These are phyloP conservation scores for Nematodospora anomalae DNA, from an alignment of 1,139 yeast genomes.

Conservation along the genomic window DNA sequence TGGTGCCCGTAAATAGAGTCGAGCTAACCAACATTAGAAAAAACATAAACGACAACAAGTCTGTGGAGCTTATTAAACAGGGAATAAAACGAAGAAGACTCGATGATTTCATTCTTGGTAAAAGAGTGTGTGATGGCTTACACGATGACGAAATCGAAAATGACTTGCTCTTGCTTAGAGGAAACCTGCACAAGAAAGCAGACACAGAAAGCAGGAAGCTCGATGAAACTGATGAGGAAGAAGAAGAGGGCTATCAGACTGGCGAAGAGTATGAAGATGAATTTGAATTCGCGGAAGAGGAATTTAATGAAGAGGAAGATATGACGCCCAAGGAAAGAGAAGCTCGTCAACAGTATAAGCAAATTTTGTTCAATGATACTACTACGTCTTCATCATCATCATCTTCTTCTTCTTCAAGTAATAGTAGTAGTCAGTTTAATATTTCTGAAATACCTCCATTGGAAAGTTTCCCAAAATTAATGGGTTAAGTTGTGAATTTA, in stretches of 20 bases:
- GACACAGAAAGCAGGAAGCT: neutral
- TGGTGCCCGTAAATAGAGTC: slow-evolving; percentile 30
- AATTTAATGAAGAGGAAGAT: slow-evolving; percentile 13
- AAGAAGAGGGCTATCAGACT: slow-evolving; percentile 4
- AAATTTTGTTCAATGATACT: slow-evolving; percentile 10
- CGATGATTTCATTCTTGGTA: neutral
- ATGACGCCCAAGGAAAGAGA: slow-evolving; percentile 11
- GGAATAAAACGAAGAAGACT: slow-evolving; percentile 9
- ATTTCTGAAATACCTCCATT: slow-evolving; percentile 27
- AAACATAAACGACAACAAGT: slow-evolving; percentile 7
- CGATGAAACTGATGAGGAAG: slow-evolving; percentile 3
- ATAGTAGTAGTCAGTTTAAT: slow-evolving; percentile 5
- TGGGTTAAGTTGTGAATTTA: slow-evolving; percentile 1
- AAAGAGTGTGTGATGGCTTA: slow-evolving; percentile 24
- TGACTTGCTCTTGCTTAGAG: slow-evolving; percentile 20
- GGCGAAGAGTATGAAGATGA: slow-evolving; percentile 9
- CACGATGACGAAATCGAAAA: slow-evolving; percentile 25
- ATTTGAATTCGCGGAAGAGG: slow-evolving; percentile 5
- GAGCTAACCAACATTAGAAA: slow-evolving; percentile 34
- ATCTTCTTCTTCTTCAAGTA: too few species aligned
- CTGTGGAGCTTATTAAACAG: slow-evolving; percentile 1
- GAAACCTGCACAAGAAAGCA: slow-evolving; percentile 5
- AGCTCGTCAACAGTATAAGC: slow-evolving; percentile 12
- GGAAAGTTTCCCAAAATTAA: slow-evolving; percentile 23
- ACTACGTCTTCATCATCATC: too few species aligned